Evolutionary conservation across 1,139 yeast species (phyloP).

Genomic region (Candida gigantensis): DNA sequence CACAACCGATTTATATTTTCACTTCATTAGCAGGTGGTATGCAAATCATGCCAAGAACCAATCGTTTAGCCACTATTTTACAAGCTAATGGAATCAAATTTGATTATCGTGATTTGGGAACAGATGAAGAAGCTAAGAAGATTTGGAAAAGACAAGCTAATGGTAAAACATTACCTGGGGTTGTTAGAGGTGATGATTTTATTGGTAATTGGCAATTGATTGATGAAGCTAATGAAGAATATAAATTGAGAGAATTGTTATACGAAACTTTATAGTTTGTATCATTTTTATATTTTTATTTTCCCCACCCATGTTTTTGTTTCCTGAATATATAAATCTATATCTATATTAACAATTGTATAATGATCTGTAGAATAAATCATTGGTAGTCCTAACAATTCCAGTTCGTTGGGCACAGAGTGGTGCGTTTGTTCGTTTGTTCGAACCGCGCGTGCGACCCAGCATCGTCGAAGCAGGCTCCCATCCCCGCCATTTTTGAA

Average conservation of each 20-base stretch:
- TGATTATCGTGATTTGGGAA: constrained; percentile 77
- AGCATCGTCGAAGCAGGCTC: too few species aligned
- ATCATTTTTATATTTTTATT: too few species aligned
- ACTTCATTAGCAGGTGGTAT: constrained; percentile 92
- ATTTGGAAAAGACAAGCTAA: constrained; percentile 80
- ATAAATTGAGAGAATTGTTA: constrained; percentile 60
- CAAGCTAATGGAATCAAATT: constrained; percentile 73
- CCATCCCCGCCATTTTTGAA: too few species aligned
- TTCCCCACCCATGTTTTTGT: too few species aligned
- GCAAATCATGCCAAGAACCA: constrained; percentile 80
- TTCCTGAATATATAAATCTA: too few species aligned
- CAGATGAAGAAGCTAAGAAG: constrained; percentile 82
- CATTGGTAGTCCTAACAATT: too few species aligned
- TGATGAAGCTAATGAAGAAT: constrained; percentile 86
- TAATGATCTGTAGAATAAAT: too few species aligned
- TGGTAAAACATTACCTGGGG: constrained; percentile 85
- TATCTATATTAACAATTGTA: too few species aligned
- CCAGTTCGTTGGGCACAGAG: too few species aligned
- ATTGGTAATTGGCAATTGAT: constrained; percentile 81
- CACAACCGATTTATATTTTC: constrained; percentile 69
- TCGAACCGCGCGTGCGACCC: too few species aligned
- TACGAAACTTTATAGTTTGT: constrained; percentile 44
- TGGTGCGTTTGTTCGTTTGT: too few species aligned
- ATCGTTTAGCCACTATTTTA: constrained; percentile 72
- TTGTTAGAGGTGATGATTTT: constrained; percentile 87